These are phyloP conservation scores for Blastobotrys americana DNA, from an alignment of 805 yeast genomes.

Conservation along the genomic window DNA sequence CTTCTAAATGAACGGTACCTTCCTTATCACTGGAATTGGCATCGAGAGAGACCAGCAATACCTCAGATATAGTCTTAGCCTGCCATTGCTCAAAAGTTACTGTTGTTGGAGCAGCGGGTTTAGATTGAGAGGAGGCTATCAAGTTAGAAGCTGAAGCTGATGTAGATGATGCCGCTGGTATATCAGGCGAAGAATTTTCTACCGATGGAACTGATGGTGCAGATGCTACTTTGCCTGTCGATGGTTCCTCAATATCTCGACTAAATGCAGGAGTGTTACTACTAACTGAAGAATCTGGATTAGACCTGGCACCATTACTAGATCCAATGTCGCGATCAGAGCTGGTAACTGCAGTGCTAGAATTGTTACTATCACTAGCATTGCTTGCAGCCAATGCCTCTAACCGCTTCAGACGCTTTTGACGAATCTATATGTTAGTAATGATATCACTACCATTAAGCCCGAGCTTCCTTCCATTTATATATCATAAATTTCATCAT, in stretches of 20 bases:
- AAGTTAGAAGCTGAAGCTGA: conserved; percentile 1
- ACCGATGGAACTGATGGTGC: too few relatives aligned
- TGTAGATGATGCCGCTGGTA: too few relatives aligned
- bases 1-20: conserved; percentile 6
- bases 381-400: conserved; percentile 7
- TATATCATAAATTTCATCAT: too few relatives aligned
- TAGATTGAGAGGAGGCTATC: too few relatives aligned
- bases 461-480: too few relatives aligned
- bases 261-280: too few relatives aligned
- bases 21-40: conserved; percentile 3
- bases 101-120: background rate
- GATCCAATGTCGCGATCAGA: too few relatives aligned
- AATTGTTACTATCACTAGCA: background rate
- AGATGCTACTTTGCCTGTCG: too few relatives aligned
- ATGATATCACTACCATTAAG: background rate
- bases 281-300: conserved; percentile 1
- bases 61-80: conserved; percentile 11
- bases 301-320: too few relatives aligned
- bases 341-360: conserved; percentile 1
- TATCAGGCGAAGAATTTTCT: too few relatives aligned
- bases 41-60: conserved; percentile 14
- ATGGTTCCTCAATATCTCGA: too few relatives aligned
- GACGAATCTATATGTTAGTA: conserved; percentile 18
- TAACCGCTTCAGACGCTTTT: conserved; percentile 11
- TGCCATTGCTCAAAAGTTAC: conserved; percentile 16